Evolutionary conservation across 2,329 filamentous ascomycete genomes (phyloP), one percentile per base, ranked within the genome.

Genomic region (Aspergillus novofumigatus): DNA sequence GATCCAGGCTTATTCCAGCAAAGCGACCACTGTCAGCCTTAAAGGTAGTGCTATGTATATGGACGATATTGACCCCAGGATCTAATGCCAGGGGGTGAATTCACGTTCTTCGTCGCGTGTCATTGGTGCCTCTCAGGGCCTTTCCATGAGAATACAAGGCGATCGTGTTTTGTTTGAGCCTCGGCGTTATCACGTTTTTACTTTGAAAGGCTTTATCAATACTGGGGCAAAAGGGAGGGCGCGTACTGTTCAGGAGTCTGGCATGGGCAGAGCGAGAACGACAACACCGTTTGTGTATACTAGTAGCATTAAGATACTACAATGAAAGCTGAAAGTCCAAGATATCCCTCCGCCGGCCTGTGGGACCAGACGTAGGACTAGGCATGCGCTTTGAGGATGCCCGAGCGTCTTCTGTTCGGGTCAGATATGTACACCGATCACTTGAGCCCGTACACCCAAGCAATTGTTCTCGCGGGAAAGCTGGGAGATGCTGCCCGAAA

Each of bases 21-120:
- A 61, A 4, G 55, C 65, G 11, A 60, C 61, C 0, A 63, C 63
- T 56, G 65, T 68, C 11, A 72, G 64, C 59, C 58, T 74, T 9
- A 72, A 68, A 45, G 67, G 70, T 21, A 67, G 59, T 54, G 67
- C 67, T 2, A 57, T 73, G 51, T 75, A 73, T 57, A 61, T 72
- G 59, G 69, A 69, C 48, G 70, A 70, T 51, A 58, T 64, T 53
- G 58, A 64, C 23, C 51, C 60, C 21, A 49, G 23, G 38, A 38
- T 6, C 20, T 56, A 50, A 35, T 23, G 44, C 23, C 32, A n/a
- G 14, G 32, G 9, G 14, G 14, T 8, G 32, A 14, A 17, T 17
- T 38, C 17, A 38, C 32, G 14, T 38, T 17, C 14, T 38, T 1
- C 14, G 32, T 38, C 14, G 32, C 32, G 32, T 38, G 6, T 17